Evolutionary conservation across 495 filamentous ascomycete genomes (phyloP).

Genomic region (Tuber magnatum): DNA sequence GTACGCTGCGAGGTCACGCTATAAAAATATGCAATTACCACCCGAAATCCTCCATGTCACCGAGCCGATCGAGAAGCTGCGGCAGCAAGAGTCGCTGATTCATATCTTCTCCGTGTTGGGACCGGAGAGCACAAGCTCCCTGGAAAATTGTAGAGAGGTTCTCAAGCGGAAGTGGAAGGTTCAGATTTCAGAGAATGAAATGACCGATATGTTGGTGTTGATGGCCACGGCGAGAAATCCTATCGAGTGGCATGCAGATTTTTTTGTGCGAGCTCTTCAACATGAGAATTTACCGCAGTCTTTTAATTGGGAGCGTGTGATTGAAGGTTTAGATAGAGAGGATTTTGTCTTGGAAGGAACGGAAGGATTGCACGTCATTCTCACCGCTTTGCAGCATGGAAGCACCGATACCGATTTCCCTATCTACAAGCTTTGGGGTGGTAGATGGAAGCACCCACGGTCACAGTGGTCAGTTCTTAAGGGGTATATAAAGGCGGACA

Average conservation of each 20-base stretch:
- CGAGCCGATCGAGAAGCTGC: slow-evolving; percentile 39
- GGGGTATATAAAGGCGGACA: slow-evolving; percentile 64
- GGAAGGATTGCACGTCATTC: slow-evolving; percentile 71
- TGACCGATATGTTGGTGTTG: slow-evolving; percentile 74
- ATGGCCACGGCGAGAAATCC: slow-evolving; percentile 64
- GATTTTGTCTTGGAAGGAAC: slow-evolving; percentile 61
- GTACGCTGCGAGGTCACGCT: slow-evolving; percentile 40
- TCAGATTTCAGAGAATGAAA: slow-evolving; percentile 69
- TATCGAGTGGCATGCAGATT: slow-evolving; percentile 61
- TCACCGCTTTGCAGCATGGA: slow-evolving; percentile 67
- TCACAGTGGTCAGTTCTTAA: slow-evolving; percentile 86
- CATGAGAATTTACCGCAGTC: slow-evolving; percentile 52
- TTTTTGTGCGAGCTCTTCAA: slow-evolving; percentile 60
- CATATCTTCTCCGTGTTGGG: slow-evolving; percentile 71
- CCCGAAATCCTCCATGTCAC: slow-evolving; percentile 34
- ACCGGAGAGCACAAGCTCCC: slow-evolving; percentile 48
- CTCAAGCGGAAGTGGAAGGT: slow-evolving; percentile 51
- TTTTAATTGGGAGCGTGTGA: slow-evolving; percentile 74
- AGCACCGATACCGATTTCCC: slow-evolving; percentile 51
- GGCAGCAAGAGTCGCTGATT: slow-evolving; percentile 50
- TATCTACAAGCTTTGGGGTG: slow-evolving; percentile 88
- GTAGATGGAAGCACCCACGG: slow-evolving; percentile 73
- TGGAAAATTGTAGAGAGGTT: slow-evolving; percentile 48
- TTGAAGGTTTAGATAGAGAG: slow-evolving; percentile 75
- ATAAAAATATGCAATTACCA: slow-evolving; percentile 35